A percentile compares a stretch with the other conserved stretches of the same genome.
Conservation (phyloP, 2,329 filamentous ascomycete species). For the Cladosporium sp. region DNA sequence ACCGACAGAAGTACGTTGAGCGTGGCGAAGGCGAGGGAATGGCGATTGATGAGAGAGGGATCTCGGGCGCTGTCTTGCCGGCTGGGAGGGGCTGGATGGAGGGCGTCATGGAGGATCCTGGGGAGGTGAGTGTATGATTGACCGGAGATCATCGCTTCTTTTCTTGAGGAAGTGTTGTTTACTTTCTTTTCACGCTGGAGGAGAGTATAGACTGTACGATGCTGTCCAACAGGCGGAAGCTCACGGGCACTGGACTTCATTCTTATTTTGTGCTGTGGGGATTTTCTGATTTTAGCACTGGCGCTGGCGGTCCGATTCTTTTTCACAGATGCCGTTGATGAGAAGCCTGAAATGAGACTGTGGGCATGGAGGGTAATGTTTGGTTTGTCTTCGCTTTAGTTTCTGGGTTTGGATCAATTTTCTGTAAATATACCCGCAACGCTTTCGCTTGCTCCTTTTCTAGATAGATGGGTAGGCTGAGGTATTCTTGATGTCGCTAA, state of each 20-base stretch:
- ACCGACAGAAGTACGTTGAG: constrained; percentile 27
- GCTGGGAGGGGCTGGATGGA: constrained; percentile 25
- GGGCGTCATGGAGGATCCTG: constrained; percentile 23
- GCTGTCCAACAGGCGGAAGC: background rate
- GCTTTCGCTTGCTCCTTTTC: too few species aligned
- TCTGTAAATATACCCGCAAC: too few species aligned
- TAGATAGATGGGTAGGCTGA: too few species aligned
- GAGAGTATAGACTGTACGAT: background rate
- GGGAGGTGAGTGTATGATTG: constrained; percentile 23
- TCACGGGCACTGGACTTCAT: background rate
- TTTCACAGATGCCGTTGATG: background rate
- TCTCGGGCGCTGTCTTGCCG: constrained; percentile 19
- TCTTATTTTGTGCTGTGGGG: background rate
- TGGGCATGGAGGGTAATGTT: too few species aligned
- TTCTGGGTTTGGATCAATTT: too few species aligned
- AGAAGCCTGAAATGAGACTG: too few species aligned
- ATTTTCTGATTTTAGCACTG: constrained; percentile 1
- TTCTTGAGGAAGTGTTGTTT: background rate
- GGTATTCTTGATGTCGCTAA: too few species aligned
- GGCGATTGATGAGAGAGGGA: constrained; percentile 27
- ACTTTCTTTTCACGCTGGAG: too few species aligned
- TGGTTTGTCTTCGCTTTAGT: too few species aligned
- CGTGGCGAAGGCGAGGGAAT: constrained; percentile 33
- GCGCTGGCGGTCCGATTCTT: constrained; percentile 1
- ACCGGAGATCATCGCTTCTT: background rate